phyloP scores from a whole-genome alignment of 2,329 filamentous ascomycete species.

The Epichloe hybrida region DNA sequence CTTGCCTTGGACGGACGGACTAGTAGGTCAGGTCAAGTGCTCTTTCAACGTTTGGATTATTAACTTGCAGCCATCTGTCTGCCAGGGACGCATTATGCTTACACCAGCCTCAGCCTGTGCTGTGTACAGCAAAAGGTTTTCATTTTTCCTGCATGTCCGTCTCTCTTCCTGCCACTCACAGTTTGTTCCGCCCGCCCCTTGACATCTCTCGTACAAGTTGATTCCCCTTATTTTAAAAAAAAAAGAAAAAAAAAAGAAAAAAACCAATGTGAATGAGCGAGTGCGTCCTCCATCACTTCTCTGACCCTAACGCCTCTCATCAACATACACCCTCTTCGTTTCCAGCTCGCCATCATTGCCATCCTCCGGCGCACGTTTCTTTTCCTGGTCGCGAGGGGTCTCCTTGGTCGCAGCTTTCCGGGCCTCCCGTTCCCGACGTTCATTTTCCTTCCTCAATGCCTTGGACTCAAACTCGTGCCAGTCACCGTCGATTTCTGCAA shows the following conservation, averaged over 20 bases:
- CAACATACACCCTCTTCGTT: slow-evolving; percentile 21
- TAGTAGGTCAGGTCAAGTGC: no score
- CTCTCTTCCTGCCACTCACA: background rate
- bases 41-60: no score
- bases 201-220: no score
- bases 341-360: slow-evolving; percentile 17
- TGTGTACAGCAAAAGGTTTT: no score
- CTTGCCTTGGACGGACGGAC: no score
- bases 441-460: slow-evolving; percentile 79
- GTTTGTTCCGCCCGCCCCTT: background rate
- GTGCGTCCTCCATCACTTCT: background rate
- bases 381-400: slow-evolving; percentile 21
- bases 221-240: no score
- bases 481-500: slow-evolving; percentile 74
- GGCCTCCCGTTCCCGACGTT: slow-evolving; percentile 46
- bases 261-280: background rate
- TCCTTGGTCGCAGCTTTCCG: slow-evolving; percentile 29
- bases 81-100: no score
- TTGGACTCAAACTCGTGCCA: slow-evolving; percentile 99
- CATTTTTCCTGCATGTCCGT: no score
- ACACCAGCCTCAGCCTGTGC: no score
- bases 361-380: slow-evolving; percentile 24
- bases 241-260: no score
- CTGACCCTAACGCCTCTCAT: slow-evolving; percentile 9
- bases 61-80: no score